phyloP scores from a whole-genome alignment of 208 protist species.

The Leishmania martiniquensis region DNA sequence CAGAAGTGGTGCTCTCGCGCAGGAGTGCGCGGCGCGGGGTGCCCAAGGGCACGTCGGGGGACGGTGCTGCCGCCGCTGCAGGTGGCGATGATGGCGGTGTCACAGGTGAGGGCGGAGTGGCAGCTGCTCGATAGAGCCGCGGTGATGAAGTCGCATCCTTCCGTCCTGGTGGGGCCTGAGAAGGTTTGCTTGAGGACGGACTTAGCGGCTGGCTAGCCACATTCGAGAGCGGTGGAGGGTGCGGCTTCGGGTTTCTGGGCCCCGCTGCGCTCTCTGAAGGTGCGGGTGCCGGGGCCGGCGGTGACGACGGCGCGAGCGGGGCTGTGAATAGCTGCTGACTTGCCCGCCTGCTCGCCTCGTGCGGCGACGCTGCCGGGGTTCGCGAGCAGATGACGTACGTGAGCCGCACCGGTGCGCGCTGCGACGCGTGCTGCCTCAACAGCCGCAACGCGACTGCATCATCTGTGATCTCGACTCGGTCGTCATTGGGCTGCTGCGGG shows the following conservation, averaged over 20 bases:
- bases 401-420: slow-evolving; percentile 24
- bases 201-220: not conserved
- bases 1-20: not conserved
- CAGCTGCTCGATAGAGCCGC: not conserved
- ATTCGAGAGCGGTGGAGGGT: slow-evolving; percentile 3
- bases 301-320: not conserved
- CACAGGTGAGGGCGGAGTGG: not conserved
- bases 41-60: not conserved
- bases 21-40: slow-evolving; percentile 14
- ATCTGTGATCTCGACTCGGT: slow-evolving; percentile 14
- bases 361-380: slow-evolving; percentile 2
- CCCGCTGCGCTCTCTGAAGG: not conserved
- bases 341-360: not conserved
- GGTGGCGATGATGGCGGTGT: not conserved
- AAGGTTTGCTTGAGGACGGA: not conserved
- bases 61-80: not conserved
- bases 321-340: slow-evolving; percentile 11
- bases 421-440: slow-evolving; percentile 34
- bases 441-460: slow-evolving; percentile 32
- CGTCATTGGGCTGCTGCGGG: not conserved
- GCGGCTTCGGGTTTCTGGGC: not conserved
- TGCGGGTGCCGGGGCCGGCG: no score
- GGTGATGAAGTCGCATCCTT: not conserved
- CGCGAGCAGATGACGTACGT: slow-evolving; percentile 26
- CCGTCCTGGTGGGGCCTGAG: not conserved